Evolutionary conservation across 1,284 basidiomycete species (phyloP), one percentile per base, ranked within the genome.

Genomic region (Vanrija humicola): DNA sequence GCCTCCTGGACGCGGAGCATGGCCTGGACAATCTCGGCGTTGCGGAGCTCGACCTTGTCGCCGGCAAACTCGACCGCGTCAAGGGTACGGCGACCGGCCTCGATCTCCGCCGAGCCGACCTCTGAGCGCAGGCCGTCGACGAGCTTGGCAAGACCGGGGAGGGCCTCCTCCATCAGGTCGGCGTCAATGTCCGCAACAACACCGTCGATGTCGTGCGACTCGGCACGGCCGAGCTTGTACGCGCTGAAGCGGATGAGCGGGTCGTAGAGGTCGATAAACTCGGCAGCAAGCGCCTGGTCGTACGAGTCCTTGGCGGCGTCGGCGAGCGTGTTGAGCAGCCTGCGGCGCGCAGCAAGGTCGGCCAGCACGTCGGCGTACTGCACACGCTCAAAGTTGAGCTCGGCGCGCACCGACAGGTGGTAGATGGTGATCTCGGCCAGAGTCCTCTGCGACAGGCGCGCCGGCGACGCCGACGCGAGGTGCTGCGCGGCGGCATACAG

Each of bases 171-270:
- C 63, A 84, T 90, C 26, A 82, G 67, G 78, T 82, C n/a, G 46
- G 81, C 79, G 2, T 84, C 82, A 12, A 89, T 72, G 59, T 90
- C 87, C 6, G 80, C 79, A n/a, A 89, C 87, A 62, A 93, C 89
- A 3, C 80, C 83, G 62, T 87, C 86, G 44, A 93, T 81, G 73
- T 94, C 90, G 75, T 94, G 91, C 6, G 89, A 84, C 67, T 86
- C 86, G 18, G 65, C 60, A 50, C 76, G 64, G 15, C 78, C 79
- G 26, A 95, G 81, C 69, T 93, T 88, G 71, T 98, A 95, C 0
- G 93, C 92, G 63, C 88, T 90, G 77, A 93, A 89, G 48, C 95
- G 82, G 58, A 98, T 90, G 75, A 96, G 86, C 0, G 95, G 91
- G 43, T 90, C 87, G 58, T 93, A 85, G 59, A 88, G 86, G 71